These are phyloP conservation scores for Aureobasidium sp. DNA, from an alignment of 2,329 filamentous ascomycete genomes.

Conservation along the genomic window DNA sequence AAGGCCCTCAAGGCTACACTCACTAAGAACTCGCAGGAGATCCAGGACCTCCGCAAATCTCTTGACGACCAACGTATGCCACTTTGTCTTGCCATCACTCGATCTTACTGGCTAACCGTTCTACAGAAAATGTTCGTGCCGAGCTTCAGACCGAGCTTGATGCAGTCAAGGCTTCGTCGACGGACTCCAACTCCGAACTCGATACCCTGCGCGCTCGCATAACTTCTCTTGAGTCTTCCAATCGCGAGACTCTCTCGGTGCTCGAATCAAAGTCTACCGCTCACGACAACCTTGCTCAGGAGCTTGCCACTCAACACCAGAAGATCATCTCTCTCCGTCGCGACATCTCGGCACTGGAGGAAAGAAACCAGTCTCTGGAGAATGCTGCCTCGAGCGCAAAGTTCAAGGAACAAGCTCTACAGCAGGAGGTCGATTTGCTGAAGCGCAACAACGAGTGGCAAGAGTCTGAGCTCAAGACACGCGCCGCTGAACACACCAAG, in stretches of 20 bases:
- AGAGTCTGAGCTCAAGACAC: conserved; percentile 83
- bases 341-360: conserved; percentile 73
- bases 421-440: conserved; percentile 83
- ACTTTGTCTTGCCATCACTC: neutral
- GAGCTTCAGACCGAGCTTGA: conserved; percentile 76
- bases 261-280: conserved; percentile 84
- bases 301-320: conserved; percentile 81
- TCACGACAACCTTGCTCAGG: conserved; percentile 77
- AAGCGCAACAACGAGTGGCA: conserved; percentile 92
- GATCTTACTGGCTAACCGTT: conserved; percentile 16
- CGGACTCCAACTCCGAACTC: conserved; percentile 65
- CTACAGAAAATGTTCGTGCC: conserved; percentile 65
- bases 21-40: conserved; percentile 76
- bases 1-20: conserved; percentile 74
- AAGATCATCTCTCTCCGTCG: conserved; percentile 79
- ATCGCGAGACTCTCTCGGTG: conserved; percentile 80
- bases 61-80: conserved; percentile 70
- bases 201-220: conserved; percentile 76
- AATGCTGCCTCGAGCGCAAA: conserved; percentile 73
- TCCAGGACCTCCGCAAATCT: conserved; percentile 73
- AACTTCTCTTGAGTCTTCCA: conserved; percentile 79
- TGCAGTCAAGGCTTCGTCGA: conserved; percentile 65
- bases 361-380: conserved; percentile 74
- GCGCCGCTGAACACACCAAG: conserved; percentile 77
- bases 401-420: conserved; percentile 81